These are phyloP conservation scores for Xylariaceae sp. DNA, from an alignment of 2,329 filamentous ascomycete genomes.

Conservation along the genomic window DNA sequence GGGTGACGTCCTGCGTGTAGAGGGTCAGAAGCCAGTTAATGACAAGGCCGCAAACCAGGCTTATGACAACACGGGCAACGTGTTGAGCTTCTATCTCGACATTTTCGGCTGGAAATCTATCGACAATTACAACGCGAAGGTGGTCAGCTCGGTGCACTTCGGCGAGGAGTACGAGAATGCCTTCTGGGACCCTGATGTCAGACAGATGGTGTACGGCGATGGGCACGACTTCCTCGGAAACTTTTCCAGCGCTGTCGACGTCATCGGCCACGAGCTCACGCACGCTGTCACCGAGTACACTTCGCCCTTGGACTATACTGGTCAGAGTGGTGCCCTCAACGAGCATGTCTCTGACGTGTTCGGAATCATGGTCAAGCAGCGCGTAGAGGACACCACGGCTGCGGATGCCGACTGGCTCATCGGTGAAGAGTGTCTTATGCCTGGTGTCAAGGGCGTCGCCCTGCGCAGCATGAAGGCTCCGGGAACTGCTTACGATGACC, in stretches of 20 bases:
- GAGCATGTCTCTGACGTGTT: conserved; percentile 53
- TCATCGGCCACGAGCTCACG: conserved; percentile 53
- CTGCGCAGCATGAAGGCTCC: conserved; percentile 50
- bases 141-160: conserved; percentile 50
- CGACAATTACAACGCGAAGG: conserved; percentile 44
- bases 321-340: conserved; percentile 50
- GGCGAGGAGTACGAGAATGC: conserved; percentile 46
- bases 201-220: conserved; percentile 53
- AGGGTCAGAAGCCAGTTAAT: conserved; percentile 35
- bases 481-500: conserved; percentile 48
- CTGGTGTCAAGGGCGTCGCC: conserved; percentile 45
- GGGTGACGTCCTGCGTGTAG: conserved; percentile 37
- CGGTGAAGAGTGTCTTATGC: conserved; percentile 47
- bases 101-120: conserved; percentile 47
- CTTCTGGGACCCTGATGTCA: conserved; percentile 45
- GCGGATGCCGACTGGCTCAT: conserved; percentile 49
- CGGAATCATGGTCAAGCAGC: conserved; percentile 53
- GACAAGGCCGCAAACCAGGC: conserved; percentile 44
- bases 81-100: conserved; percentile 45
- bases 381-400: conserved; percentile 39
- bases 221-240: conserved; percentile 46
- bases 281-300: conserved; percentile 50
- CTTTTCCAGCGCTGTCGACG: conserved; percentile 48
- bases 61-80: conserved; percentile 45
- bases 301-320: conserved; percentile 44